These are phyloP conservation scores for Lumnitzera littorea DNA, from an alignment of 345 rosid species.

Conservation along the genomic window DNA sequence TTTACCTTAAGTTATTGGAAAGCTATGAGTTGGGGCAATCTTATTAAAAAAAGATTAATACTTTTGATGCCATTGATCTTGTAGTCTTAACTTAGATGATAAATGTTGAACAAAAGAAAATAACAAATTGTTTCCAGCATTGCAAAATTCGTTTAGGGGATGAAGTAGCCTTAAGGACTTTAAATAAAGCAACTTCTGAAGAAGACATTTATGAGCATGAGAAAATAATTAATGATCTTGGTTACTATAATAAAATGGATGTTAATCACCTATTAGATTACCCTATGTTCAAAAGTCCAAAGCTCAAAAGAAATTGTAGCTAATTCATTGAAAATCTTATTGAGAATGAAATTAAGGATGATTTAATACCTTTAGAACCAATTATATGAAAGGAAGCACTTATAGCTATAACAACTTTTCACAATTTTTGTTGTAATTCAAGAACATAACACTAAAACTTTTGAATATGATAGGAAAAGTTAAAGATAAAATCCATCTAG, in stretches of 20 bases:
- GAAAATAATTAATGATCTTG: neutral
- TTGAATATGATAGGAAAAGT: no score
- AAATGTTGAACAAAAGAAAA: neutral
- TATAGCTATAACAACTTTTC: no score
- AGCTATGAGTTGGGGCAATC: neutral
- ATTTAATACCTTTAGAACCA: no score
- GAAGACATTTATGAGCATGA: neutral
- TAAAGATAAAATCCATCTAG: no score
- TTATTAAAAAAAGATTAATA: neutral
- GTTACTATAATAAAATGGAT: neutral
- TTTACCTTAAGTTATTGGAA: neutral
- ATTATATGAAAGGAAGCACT: no score
- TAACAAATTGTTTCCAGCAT: neutral
- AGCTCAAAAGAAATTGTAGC: no score
- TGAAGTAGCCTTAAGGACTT: neutral
- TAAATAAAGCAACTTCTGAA: neutral
- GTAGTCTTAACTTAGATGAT: neutral
- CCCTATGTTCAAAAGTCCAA: no score
- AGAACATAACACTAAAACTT: no score
- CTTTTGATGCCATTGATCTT: neutral
- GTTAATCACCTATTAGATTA: no score
- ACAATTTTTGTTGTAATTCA: no score
- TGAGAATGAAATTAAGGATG: no score
- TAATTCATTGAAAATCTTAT: no score
- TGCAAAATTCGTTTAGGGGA: neutral